Evolutionary conservation across 2,329 filamentous ascomycete genomes (phyloP).

Genomic region (Emergomyces africanus): DNA sequence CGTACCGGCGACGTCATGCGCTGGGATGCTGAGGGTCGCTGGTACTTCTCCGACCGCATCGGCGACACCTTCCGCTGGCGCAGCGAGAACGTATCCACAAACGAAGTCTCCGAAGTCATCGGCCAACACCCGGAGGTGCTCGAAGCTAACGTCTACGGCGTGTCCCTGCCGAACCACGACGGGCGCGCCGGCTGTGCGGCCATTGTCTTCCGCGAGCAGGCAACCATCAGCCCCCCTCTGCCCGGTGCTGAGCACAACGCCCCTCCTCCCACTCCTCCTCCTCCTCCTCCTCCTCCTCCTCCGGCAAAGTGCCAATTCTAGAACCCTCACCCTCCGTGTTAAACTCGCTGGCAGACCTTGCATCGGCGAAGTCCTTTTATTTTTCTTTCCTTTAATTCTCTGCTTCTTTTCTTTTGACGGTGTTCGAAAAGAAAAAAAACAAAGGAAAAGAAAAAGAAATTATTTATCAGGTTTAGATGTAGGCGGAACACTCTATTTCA

Average conservation of each 20-base stretch:
- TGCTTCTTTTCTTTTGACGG: not conserved
- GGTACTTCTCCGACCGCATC: conserved; percentile 62
- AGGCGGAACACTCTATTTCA: conserved; percentile 81
- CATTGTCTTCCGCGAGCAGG: conserved; percentile 42
- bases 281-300: no score
- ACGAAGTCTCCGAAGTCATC: conserved; percentile 66
- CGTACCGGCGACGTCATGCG: conserved; percentile 70
- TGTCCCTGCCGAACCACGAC: conserved; percentile 66
- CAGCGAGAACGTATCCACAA: conserved; percentile 70
- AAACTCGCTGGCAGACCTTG: conserved; percentile 49
- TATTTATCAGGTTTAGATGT: conserved; percentile 34
- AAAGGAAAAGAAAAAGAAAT: not conserved
- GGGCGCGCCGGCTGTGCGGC: conserved; percentile 74
- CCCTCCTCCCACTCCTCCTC: no score
- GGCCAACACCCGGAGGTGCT: conserved; percentile 52
- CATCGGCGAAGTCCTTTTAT: conserved; percentile 34
- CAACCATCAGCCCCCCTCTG: conserved; percentile 19
- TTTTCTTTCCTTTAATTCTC: no score
- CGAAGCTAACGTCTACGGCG: conserved; percentile 81
- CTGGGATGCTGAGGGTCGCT: conserved; percentile 56
- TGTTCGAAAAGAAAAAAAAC: not conserved
- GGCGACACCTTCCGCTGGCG: conserved; percentile 48
- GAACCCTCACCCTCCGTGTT: conserved; percentile 34
- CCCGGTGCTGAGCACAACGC: not conserved
- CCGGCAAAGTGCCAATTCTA: not conserved